Evolutionary conservation across 148 eudicot genomes (phyloP).

Genomic region (Cornus suecica): DNA sequence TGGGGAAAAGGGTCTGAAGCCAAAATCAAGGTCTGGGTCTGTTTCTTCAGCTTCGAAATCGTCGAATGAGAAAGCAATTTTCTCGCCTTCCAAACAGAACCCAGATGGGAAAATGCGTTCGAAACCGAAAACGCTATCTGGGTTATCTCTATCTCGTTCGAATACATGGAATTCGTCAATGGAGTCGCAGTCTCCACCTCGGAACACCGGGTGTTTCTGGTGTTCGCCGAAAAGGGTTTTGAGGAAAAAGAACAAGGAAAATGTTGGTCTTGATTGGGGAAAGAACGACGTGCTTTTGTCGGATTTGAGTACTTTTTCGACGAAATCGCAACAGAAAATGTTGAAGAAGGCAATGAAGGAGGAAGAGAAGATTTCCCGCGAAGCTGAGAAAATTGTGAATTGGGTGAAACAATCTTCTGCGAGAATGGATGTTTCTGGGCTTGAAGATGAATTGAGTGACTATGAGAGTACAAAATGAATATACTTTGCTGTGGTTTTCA

Average conservation of each 20-base stretch:
- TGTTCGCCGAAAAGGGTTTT: conserved; percentile 66
- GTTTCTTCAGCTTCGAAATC: conserved; percentile 29
- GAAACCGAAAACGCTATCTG: conserved; percentile 24
- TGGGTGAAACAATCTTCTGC: conserved; percentile 88
- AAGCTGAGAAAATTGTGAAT: conserved; percentile 83
- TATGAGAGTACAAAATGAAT: conserved; percentile 23
- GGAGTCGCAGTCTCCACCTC: conserved; percentile 39
- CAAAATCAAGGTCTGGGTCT: conserved; percentile 30
- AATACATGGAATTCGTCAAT: conserved; percentile 33
- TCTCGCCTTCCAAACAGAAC: conserved; percentile 30
- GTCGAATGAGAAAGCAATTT: conserved; percentile 25
- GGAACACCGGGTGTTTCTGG: conserved; percentile 69
- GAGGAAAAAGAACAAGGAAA: conserved; percentile 44
- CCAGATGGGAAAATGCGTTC: conserved; percentile 20
- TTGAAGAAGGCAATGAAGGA: conserved; percentile 61
- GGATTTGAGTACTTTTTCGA: conserved; percentile 53
- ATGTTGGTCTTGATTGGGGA: conserved; percentile 41
- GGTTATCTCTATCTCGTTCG: conserved; percentile 27
- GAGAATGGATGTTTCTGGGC: conserved; percentile 56
- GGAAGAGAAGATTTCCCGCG: conserved; percentile 68
- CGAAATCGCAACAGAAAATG: conserved; percentile 52
- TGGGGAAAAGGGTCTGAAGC: conserved; percentile 5
- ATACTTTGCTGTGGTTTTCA: background rate
- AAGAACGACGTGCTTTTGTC: conserved; percentile 47
- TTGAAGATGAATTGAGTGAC: conserved; percentile 58